Evolutionary conservation across 2,329 filamentous ascomycete genomes (phyloP).

Genomic region (Aspergillus japonicus): DNA sequence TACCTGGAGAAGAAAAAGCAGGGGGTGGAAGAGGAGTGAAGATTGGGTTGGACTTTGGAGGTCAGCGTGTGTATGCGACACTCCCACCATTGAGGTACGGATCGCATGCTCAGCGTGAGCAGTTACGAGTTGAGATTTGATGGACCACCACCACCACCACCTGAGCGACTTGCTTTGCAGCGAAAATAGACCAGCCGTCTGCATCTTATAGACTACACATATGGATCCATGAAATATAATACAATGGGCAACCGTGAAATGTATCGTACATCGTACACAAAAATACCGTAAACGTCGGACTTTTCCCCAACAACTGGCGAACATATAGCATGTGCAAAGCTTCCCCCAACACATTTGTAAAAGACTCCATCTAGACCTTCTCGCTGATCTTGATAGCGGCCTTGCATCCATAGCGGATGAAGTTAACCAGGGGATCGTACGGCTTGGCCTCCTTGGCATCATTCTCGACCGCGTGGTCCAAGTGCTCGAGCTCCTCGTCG

Average conservation of each 20-base stretch:
- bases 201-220: not conserved
- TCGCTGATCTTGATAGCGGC: conserved; percentile 85
- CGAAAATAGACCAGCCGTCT: not conserved
- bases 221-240: conserved; percentile 9
- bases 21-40: conserved; percentile 11
- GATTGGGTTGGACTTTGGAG: too few relatives aligned
- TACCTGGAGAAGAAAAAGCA: conserved; percentile 44
- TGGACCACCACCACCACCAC: not conserved
- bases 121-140: not conserved
- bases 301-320: too few relatives aligned
- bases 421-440: conserved; percentile 81
- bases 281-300: not conserved
- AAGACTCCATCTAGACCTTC: conserved; percentile 35
- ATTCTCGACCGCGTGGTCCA: conserved; percentile 91
- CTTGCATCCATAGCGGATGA: conserved; percentile 86
- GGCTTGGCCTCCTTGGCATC: conserved; percentile 87
- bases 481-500: conserved; percentile 94
- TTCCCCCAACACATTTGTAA: too few relatives aligned
- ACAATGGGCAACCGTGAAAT: conserved; percentile 1
- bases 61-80: too few relatives aligned
- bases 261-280: conserved; percentile 8
- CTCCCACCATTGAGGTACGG: too few relatives aligned
- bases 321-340: too few relatives aligned
- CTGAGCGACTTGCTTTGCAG: not conserved
- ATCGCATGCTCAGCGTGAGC: not conserved